Percentiles rank a stretch among this genome's conserved stretches.
phyloP scores from a whole-genome alignment of 805 yeast species.

The Maudiozyma pseudohumilis region DNA sequence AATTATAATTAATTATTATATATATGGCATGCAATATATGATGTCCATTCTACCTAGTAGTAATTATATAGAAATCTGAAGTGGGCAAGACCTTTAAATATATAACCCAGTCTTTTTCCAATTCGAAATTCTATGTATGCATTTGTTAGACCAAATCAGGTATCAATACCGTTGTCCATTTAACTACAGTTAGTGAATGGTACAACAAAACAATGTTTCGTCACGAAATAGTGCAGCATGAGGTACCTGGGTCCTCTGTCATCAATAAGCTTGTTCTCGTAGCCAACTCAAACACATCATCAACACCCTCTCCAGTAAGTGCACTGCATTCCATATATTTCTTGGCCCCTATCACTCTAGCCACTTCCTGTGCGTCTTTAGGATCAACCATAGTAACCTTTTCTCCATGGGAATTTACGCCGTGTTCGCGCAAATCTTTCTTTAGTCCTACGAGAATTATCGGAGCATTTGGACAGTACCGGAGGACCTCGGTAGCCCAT shows the following conservation, averaged over 20 bases:
- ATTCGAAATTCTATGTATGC: too few species aligned
- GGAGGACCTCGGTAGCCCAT: conserved; percentile 78
- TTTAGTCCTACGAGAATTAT: conserved; percentile 73
- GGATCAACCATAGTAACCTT: conserved; percentile 39
- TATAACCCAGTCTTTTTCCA: too few species aligned
- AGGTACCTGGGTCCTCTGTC: conserved; percentile 34
- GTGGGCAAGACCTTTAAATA: too few species aligned
- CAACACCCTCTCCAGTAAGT: conserved; percentile 89
- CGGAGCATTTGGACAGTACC: conserved; percentile 76
- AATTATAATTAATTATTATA: too few species aligned
- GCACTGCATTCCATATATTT: conserved; percentile 83
- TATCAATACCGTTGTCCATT: too few species aligned
- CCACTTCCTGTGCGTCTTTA: conserved; percentile 56
- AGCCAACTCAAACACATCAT: conserved; percentile 86
- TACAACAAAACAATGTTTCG: background rate
- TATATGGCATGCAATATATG: too few species aligned
- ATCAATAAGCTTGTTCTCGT: conserved; percentile 70
- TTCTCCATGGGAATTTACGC: conserved; percentile 29
- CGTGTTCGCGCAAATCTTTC: conserved; percentile 52
- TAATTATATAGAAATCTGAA: too few species aligned
- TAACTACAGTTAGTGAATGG: too few species aligned
- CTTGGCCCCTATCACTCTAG: conserved; percentile 73
- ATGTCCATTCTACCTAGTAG: too few species aligned
- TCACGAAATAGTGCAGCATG: conserved; percentile 30
- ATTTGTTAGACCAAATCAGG: too few species aligned